Conservation (phyloP, 2,329 filamentous ascomycete genomes). For the Cordyceps cateniannulata region DNA sequence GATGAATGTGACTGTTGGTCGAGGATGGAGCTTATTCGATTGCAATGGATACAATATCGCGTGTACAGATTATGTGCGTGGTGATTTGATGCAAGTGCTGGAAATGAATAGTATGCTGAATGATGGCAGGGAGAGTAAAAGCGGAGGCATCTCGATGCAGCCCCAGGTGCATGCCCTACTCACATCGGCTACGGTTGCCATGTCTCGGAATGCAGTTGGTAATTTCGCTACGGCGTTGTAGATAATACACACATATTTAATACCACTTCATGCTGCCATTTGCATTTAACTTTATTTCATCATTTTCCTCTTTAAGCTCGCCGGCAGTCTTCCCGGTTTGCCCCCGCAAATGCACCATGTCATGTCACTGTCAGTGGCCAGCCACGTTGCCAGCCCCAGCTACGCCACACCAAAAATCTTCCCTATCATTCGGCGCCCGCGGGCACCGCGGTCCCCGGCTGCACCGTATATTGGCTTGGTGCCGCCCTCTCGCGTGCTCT, state of each 20-base stretch:
- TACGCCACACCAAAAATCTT: background rate
- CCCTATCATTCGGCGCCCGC: background rate
- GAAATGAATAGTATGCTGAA: too few relatives aligned
- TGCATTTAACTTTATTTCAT: background rate
- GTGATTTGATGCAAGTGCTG: too few relatives aligned
- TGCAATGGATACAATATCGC: too few relatives aligned
- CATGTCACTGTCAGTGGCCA: background rate
- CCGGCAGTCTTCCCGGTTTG: background rate
- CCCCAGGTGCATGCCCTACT: background rate
- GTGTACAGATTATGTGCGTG: too few relatives aligned
- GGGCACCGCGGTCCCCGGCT: conserved; percentile 5
- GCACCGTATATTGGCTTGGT: conserved; percentile 11
- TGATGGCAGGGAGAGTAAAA: background rate
- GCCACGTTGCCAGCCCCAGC: background rate
- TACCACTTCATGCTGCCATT: background rate
- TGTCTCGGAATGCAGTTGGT: background rate
- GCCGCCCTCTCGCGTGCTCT: background rate
- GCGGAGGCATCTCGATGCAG: background rate
- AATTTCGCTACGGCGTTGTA: background rate
- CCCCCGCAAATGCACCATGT: background rate
- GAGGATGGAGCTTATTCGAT: too few relatives aligned
- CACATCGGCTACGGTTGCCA: background rate
- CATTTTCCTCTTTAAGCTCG: background rate
- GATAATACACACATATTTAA: background rate
- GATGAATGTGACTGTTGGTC: background rate